Evolutionary conservation across 371 early-diverging fungal species (phyloP), one percentile per base, ranked within the genome.

Genomic region (Zopfochytrium polystomum): DNA sequence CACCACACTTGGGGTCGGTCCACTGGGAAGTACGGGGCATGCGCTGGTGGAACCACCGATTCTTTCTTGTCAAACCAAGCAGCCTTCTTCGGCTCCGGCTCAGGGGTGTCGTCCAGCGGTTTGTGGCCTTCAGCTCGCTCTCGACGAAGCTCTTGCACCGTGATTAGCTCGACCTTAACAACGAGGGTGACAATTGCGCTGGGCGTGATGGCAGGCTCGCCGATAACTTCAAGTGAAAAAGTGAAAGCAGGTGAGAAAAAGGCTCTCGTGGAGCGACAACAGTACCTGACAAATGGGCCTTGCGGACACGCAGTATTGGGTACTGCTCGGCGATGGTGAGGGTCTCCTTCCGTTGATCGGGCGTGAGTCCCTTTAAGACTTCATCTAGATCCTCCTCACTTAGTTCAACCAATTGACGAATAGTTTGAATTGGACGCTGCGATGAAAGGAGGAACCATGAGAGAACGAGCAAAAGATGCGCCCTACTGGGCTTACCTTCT

Each of bases 1-100:
- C 94, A 96, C 95, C 95, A 97, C 68, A 79, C 84, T 48, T 93
- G 89, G 53, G 84, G 87, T 79, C 91, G 92, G 60, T 75, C 52
- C 43, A 46, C 60, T 2, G 77, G 74, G 65, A 68, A 78, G 44
- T 68, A 76, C 22, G 82, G 82, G 33, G 76, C 70, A 60, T 80
- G 77, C 1, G 66, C 70, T 4, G 56, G 55, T 32, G 55, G 59
- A 13, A 50, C 43, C 18, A 9, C 29, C 0, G 25, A 15, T 9
- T 62, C 60, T 53, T 52, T 53, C 45, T 52, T 54, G 7, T 44
- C 51, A 31, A 55, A 59, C 72, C 69, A 68, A 57, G 67, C 67
- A 26, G 65, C 48, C 44, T 66, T 65, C 42, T 49, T 50, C 25
- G 47, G 57, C 67, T 67, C 68, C 42, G 59, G 58, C 54, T 70